A percentile compares a stretch with the other conserved stretches of the same genome.
These are phyloP conservation scores for Tuber magnatum DNA, from an alignment of 495 filamentous ascomycete species.

Conservation along the genomic window DNA sequence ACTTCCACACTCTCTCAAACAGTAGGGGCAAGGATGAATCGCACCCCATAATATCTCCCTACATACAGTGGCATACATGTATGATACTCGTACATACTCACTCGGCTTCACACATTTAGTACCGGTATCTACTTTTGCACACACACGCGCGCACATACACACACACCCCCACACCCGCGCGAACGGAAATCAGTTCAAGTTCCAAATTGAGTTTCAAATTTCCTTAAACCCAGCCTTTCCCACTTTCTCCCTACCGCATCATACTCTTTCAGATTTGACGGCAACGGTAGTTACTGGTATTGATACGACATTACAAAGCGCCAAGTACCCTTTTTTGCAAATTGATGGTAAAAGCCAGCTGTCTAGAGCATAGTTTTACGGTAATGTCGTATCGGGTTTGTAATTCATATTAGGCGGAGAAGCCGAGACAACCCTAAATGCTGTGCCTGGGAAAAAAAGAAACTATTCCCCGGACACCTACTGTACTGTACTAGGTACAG, in stretches of 20 bases:
- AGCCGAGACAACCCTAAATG: background rate
- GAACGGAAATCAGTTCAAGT: background rate
- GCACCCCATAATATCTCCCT: background rate
- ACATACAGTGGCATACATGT: background rate
- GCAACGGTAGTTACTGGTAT: slow-evolving; percentile 1
- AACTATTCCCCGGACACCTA: background rate
- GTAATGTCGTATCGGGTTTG: background rate
- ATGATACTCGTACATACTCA: background rate
- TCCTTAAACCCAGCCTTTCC: background rate
- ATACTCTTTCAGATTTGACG: background rate
- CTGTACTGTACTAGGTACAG: too few species aligned
- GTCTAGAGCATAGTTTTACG: background rate
- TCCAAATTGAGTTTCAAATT: slow-evolving; percentile 3
- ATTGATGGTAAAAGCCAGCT: background rate
- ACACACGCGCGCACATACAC: background rate
- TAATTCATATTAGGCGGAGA: background rate
- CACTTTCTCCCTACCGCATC: background rate
- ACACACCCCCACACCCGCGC: background rate
- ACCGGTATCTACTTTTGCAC: background rate
- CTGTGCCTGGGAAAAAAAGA: too few species aligned
- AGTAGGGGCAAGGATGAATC: background rate
- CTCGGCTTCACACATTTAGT: background rate
- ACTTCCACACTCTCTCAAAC: background rate
- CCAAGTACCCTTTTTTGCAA: background rate
- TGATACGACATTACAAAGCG: background rate